Evolutionary conservation across 2,329 filamentous ascomycete species (phyloP), one percentile per base, ranked within the genome.

Genomic region (Verticillium longisporum): DNA sequence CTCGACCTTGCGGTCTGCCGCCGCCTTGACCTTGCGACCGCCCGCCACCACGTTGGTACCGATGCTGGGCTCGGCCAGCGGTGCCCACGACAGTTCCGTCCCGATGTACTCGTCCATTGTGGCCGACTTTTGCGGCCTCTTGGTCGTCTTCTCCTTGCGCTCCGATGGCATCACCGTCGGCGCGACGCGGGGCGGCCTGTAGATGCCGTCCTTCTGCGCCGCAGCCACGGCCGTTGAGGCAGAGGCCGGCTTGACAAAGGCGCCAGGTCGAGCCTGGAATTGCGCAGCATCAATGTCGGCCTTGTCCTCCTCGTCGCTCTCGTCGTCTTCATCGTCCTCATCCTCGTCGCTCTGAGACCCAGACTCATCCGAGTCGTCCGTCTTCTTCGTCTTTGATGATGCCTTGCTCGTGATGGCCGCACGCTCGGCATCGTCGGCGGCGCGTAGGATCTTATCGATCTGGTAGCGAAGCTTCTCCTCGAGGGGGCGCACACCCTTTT

Each of bases 401-500:
- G 50, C 69, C 10, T 73, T 74, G 4, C 69, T 76, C 57, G 69
- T 75, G 56, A 74, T 71, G 6, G 74, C 72, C 5, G 70, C 72
- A 37, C 83, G 79, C 64, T 88, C 83, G 4, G 85, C 83, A 67
- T 94, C 88, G 63, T 96, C 90, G 38, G 92, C 92, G 0, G 92
- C 91, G 65, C 92, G 89, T 21, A 99, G 81, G 32, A 97, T 92
- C 71, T 96, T 95, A 74, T 98, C 94, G 69, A 99, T 92, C 72
- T 97, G 93, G 75, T 97, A 99, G 66, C 92, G 94, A 64, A 99
- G 77, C 68, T 93, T 90, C 66, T 89, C 89, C 75, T 99, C 96
- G 15, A 98, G 78, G 0, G 95, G 95, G 15, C 91, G 87, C 3
- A 97, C 90, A 66, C 95, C 96, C 72, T 92, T 92, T 70, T 99